Conservation (phyloP, 257 asterid genomes). For the Parsonsia alboflavescens region DNA sequence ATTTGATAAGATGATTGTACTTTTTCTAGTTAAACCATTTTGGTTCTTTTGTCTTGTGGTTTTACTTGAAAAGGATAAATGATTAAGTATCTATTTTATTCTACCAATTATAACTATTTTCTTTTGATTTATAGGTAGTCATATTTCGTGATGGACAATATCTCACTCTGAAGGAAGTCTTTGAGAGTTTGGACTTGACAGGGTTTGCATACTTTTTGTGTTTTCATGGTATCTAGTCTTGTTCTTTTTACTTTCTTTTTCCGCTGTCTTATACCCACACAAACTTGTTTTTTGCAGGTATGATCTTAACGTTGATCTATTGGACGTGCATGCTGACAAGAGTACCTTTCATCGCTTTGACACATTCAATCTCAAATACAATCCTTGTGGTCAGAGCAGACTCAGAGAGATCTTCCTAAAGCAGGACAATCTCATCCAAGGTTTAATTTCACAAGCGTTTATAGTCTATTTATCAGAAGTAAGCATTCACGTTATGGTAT, state of each 20-base stretch:
- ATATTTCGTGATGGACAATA: slow-evolving; percentile 89
- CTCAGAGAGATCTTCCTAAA: slow-evolving; percentile 90
- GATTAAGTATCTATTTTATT: background rate
- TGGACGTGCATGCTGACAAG: slow-evolving; percentile 99
- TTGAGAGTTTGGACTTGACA: slow-evolving; percentile 90
- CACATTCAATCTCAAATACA: slow-evolving; percentile 93
- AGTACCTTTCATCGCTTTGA: slow-evolving; percentile 99
- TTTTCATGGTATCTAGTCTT: slow-evolving; percentile 14
- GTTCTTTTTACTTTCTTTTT: background rate
- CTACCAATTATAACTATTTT: slow-evolving; percentile 16
- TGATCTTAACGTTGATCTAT: slow-evolving; percentile 91
- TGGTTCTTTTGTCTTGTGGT: background rate
- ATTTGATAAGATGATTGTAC: background rate
- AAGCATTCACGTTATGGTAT: background rate
- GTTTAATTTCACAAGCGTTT: slow-evolving; percentile 49
- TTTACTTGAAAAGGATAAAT: background rate
- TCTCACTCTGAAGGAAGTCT: slow-evolving; percentile 83
- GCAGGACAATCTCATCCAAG: slow-evolving; percentile 99
- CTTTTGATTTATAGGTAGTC: slow-evolving; percentile 58
- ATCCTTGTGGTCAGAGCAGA: slow-evolving; percentile 99
- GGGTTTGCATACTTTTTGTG: slow-evolving; percentile 46
- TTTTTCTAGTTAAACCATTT: background rate
- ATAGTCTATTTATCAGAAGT: background rate
- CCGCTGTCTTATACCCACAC: slow-evolving; percentile 18
- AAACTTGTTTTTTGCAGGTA: slow-evolving; percentile 44